phyloP scores from a whole-genome alignment of 352 stramenopile species.

The Elongisporangium anandrum region DNA sequence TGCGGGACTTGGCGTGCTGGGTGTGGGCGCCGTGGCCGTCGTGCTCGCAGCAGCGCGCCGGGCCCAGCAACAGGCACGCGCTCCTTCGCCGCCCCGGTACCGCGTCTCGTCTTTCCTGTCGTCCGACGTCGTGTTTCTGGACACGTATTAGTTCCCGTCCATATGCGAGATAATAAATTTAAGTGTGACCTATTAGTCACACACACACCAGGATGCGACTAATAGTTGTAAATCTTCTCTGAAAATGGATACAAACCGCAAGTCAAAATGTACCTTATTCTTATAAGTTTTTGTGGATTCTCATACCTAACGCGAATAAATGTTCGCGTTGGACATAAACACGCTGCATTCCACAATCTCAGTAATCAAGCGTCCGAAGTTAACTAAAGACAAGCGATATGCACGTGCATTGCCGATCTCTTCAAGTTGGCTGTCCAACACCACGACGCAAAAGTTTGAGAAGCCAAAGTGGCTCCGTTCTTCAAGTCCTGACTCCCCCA shows the following conservation, averaged over 20 bases:
- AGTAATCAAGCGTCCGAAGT: neutral
- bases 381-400: neutral
- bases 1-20: slow-evolving; percentile 28
- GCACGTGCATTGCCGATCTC: neutral
- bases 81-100: neutral
- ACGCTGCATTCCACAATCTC: neutral
- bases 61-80: neutral
- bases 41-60: slow-evolving; percentile 1
- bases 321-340: neutral
- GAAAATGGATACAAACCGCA: neutral
- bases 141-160: neutral
- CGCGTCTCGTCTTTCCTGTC: neutral
- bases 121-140: neutral
- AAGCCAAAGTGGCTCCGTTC: neutral
- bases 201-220: neutral
- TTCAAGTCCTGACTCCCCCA: neutral
- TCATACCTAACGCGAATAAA: no score
- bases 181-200: neutral
- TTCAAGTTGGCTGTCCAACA: neutral
- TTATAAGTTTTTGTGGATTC: no score
- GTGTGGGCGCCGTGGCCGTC: slow-evolving; percentile 31
- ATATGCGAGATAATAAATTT: neutral
- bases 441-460: neutral
- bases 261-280: neutral
- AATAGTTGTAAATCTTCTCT: neutral